phyloP scores from a whole-genome alignment of 169 alveolate species.

The Hammondia hammondi region DNA sequence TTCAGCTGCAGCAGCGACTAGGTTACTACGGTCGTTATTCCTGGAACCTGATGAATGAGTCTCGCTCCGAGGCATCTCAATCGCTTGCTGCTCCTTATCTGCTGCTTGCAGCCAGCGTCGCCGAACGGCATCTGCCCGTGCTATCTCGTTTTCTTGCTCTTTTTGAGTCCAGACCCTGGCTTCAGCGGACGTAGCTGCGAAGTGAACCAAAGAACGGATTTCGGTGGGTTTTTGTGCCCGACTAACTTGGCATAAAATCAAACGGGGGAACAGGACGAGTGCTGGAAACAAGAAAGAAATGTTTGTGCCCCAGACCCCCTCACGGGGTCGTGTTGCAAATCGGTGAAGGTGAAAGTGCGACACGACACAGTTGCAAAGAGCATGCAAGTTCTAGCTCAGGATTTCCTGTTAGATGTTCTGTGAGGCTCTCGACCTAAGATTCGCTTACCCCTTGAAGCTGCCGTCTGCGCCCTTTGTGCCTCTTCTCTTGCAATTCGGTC shows the following conservation, averaged over 20 bases:
- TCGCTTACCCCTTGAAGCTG: neutral
- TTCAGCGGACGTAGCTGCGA: neutral
- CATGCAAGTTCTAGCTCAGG: neutral
- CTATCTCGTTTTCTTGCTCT: neutral
- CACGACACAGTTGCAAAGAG: neutral
- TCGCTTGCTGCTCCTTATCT: neutral
- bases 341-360: neutral
- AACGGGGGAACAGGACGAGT: neutral
- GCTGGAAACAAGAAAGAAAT: neutral
- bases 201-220: neutral
- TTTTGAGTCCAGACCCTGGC: neutral
- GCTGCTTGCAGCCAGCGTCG: slow-evolving; percentile 38
- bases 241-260: neutral
- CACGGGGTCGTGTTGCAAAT: neutral
- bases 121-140: slow-evolving; percentile 17
- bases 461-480: neutral
- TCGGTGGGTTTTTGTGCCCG: neutral
- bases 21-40: neutral
- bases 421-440: neutral
- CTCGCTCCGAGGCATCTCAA: neutral
- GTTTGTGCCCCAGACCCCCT: neutral
- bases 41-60: neutral
- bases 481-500: slow-evolving; percentile 8
- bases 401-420: neutral
- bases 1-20: neutral